Conservation (phyloP, 2,329 filamentous ascomycete genomes). For the Hymenoscyphus salicellus region DNA sequence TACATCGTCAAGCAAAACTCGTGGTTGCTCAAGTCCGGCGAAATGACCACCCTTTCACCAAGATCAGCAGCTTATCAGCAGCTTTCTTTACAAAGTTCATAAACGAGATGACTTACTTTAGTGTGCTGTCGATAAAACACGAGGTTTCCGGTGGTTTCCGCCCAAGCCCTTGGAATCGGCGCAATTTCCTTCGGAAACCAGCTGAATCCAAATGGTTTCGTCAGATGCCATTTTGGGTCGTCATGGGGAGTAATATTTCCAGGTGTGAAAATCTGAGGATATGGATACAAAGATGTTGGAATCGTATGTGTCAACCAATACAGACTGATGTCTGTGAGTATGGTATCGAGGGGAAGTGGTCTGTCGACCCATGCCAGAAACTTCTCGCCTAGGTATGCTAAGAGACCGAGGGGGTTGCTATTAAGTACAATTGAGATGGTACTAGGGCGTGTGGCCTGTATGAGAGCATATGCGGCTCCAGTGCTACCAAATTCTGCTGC, state of each 20-base stretch:
- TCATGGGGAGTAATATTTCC: neutral
- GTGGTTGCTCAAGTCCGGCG: slow-evolving; percentile 46
- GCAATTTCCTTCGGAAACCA: slow-evolving; percentile 45
- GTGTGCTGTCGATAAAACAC: slow-evolving; percentile 38
- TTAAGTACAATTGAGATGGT: slow-evolving; percentile 56
- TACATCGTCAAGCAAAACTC: slow-evolving; percentile 42
- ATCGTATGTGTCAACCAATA: slow-evolving; percentile 55
- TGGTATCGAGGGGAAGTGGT: slow-evolving; percentile 38
- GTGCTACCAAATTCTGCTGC: slow-evolving; percentile 39
- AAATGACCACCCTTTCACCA: slow-evolving; percentile 50
- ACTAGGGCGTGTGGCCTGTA: slow-evolving; percentile 53
- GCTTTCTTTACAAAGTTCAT: neutral
- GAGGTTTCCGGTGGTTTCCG: slow-evolving; percentile 39
- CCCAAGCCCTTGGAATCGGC: slow-evolving; percentile 39
- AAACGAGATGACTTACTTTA: slow-evolving; percentile 29
- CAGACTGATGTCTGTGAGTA: slow-evolving; percentile 48
- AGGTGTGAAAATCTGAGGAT: slow-evolving; percentile 38
- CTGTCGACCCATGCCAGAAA: slow-evolving; percentile 47
- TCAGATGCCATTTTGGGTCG: neutral
- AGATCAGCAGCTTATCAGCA: neutral
- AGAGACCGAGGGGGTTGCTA: slow-evolving; percentile 52
- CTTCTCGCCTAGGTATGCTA: slow-evolving; percentile 52
- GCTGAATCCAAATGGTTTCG: slow-evolving; percentile 47
- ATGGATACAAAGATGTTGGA: slow-evolving; percentile 48
- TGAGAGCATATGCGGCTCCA: slow-evolving; percentile 48